Evolutionary conservation across 805 yeast genomes (phyloP).

Genomic region (Metschnikowia corniflorae): DNA sequence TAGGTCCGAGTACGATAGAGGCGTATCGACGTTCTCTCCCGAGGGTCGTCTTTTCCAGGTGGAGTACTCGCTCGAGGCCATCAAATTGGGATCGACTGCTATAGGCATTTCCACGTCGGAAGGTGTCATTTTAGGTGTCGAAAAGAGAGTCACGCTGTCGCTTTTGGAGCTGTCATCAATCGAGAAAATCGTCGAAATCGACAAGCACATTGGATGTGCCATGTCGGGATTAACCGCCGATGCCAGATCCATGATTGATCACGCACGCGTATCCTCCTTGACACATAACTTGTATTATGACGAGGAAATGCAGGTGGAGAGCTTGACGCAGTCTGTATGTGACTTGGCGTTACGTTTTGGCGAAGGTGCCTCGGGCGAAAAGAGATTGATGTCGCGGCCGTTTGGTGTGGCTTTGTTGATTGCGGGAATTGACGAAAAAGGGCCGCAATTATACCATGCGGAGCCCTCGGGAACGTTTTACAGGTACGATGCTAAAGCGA

Average conservation of each 20-base stretch:
- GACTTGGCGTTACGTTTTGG: constrained; percentile 96
- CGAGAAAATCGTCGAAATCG: constrained; percentile 94
- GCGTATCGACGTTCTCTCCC: constrained; percentile 97
- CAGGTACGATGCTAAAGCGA: constrained; percentile 97
- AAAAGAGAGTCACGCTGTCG: constrained; percentile 92
- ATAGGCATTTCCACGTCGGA: constrained; percentile 94
- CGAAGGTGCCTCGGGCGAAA: constrained; percentile 95
- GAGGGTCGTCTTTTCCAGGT: constrained; percentile 98
- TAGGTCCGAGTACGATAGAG: constrained; percentile 99
- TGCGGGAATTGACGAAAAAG: constrained; percentile 94
- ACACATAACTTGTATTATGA: constrained; percentile 88
- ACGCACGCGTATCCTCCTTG: constrained; percentile 86
- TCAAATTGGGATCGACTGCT: constrained; percentile 96
- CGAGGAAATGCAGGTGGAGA: constrained; percentile 88
- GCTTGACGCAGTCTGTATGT: constrained; percentile 94
- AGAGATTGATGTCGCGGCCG: constrained; percentile 94
- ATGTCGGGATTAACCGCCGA: constrained; percentile 99
- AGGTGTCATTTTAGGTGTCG: constrained; percentile 95
- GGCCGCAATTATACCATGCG: constrained; percentile 96
- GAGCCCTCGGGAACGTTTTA: constrained; percentile 99
- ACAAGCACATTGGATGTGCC: constrained; percentile 93
- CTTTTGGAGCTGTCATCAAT: constrained; percentile 88
- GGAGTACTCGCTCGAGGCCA: constrained; percentile 95
- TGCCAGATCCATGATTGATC: constrained; percentile 98
- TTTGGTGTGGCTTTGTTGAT: constrained; percentile 96